Percentiles rank a stretch among this genome's conserved stretches.
phyloP scores from a whole-genome alignment of 2,329 filamentous ascomycete genomes.

The Septoria linicola region DNA sequence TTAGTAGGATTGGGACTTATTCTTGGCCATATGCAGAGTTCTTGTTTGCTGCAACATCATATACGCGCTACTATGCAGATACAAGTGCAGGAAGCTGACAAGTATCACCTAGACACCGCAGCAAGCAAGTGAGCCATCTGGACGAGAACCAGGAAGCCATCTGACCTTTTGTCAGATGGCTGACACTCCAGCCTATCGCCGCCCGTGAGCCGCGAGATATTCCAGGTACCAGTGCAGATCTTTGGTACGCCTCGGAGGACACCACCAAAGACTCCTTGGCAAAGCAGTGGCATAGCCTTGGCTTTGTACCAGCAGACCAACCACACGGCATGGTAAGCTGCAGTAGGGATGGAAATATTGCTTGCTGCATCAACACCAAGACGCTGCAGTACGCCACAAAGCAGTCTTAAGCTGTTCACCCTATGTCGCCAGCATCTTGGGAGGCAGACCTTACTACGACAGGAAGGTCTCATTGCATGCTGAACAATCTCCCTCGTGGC shows the following conservation, averaged over 20 bases:
- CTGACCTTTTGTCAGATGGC: background rate
- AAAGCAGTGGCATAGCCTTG: slow-evolving; percentile 2
- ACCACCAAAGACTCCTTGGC: slow-evolving; percentile 2
- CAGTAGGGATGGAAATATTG: background rate
- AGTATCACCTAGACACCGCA: too few relatives aligned
- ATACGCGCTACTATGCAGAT: too few relatives aligned
- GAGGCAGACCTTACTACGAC: slow-evolving; percentile 12
- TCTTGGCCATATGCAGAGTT: background rate
- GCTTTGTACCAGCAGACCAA: slow-evolving; percentile 1
- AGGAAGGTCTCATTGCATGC: slow-evolving; percentile 22
- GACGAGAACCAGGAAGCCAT: too few relatives aligned
- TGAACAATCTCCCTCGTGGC: slow-evolving; percentile 1
- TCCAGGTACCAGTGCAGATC: background rate
- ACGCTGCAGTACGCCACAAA: background rate
- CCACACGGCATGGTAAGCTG: background rate
- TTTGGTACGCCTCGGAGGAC: background rate
- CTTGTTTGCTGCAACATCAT: too few relatives aligned
- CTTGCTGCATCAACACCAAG: slow-evolving; percentile 9
- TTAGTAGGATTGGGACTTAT: background rate
- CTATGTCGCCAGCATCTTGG: slow-evolving; percentile 13
- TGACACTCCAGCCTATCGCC: background rate
- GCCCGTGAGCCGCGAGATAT: background rate
- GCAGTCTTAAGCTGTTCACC: background rate
- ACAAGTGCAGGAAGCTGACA: too few relatives aligned
- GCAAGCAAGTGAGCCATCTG: too few relatives aligned